Base-by-base conservation (phyloP, 2,329 filamentous ascomycete species). In the Chrysoporthe deuterocubensis region DNA sequence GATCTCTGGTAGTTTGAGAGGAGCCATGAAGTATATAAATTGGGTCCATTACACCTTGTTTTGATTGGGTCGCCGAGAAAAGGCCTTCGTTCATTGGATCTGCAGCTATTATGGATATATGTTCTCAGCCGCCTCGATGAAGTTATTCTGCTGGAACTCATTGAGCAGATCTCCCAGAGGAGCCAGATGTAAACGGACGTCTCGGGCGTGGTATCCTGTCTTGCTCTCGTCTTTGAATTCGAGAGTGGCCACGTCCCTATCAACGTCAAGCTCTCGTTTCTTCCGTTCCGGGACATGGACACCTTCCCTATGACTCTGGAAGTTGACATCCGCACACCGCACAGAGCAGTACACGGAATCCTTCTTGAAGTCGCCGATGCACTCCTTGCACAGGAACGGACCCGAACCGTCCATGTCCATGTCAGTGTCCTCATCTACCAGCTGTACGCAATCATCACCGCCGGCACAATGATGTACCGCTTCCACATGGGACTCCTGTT, bases 341-440 rank as follows among this genome's bases (percentile, higher is more conserved):
- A 71, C 64, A 43, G 71, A 75, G 72, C 78, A 79, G 73, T 76
- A 79, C 11, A 75, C 61, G 3, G 75, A 73, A 6, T 72, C 67
- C 11, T 72, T 69, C 65, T 74, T 74, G 42, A 76, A 73, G 18
- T 71, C 64, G 26, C 70, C 64, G 8, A 76, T 72, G 71, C 78
- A 79, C 64, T 79, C 77, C 32, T 69, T 73, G 73, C 78, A 79
- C 70, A 79, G 75, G 59, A 65, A 72, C 32, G 65, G 65, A 9
- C 65, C 62, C 16, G 66, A 63, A 50, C 63, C 67, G 40, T 69
- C 67, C 65, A 69, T 62, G 34, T 71, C 69, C 69, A 72, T 72
- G 21, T 68, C 69, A 8, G 70, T 61, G 56, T 74, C 69, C n/a
- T 70, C 68, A n/a, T 70, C 72, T n/a, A 63, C 54, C 11, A 72